phyloP scores from a whole-genome alignment of 2,329 filamentous ascomycete genomes.

The Magnaporthiopsis rhizophila region DNA sequence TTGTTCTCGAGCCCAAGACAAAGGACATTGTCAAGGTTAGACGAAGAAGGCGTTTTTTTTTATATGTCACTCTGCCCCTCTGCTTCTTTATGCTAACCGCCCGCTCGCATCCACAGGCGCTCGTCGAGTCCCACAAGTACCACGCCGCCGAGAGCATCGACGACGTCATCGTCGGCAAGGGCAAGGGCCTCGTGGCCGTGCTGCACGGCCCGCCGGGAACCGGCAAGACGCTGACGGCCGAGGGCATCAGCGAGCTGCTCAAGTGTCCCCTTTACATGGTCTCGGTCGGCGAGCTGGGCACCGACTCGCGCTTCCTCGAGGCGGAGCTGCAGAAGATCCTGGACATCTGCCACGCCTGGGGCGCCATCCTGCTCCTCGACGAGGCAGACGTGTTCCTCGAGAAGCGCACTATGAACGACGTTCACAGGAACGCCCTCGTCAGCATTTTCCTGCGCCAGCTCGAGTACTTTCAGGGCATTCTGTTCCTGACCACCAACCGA shows the following conservation, averaged over 20 bases:
- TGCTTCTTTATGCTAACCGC: neutral
- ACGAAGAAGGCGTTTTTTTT: neutral
- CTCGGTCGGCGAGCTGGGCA: slow-evolving; percentile 73
- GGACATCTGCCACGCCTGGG: slow-evolving; percentile 80
- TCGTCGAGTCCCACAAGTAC: slow-evolving; percentile 79
- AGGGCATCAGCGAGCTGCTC: slow-evolving; percentile 77
- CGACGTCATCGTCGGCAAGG: slow-evolving; percentile 76
- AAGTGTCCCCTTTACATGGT: slow-evolving; percentile 78
- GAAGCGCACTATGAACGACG: slow-evolving; percentile 73
- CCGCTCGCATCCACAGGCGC: slow-evolving; percentile 35
- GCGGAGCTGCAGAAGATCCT: slow-evolving; percentile 73
- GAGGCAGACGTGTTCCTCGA: slow-evolving; percentile 82
- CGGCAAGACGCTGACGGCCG: slow-evolving; percentile 81
- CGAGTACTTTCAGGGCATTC: slow-evolving; percentile 86
- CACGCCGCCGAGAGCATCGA: slow-evolving; percentile 75
- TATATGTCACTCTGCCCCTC: too few species aligned
- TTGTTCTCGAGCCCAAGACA: slow-evolving; percentile 59
- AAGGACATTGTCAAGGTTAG: slow-evolving; percentile 57
- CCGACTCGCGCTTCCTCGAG: slow-evolving; percentile 66
- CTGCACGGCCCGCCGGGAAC: slow-evolving; percentile 81
- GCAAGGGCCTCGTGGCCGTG: slow-evolving; percentile 67
- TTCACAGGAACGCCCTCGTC: slow-evolving; percentile 78
- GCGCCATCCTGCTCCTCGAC: slow-evolving; percentile 75
- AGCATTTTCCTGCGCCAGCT: slow-evolving; percentile 79
- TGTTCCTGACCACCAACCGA: slow-evolving; percentile 84